These are phyloP conservation scores for Phallus indusiatus DNA, from an alignment of 768 basidiomycete genomes.

Conservation along the genomic window DNA sequence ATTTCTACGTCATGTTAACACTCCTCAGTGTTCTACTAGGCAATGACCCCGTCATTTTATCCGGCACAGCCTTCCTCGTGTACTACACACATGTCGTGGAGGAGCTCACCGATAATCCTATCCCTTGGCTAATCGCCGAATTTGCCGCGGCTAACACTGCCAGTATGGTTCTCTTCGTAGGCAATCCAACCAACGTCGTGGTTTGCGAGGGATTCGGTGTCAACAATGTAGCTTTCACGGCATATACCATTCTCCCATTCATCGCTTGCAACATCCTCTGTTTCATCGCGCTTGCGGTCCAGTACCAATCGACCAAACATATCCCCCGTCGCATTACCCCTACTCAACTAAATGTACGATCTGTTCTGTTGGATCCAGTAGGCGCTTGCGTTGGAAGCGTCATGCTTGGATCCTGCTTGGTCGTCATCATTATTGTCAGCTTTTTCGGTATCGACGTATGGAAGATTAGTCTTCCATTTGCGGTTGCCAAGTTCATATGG, in stretches of 20 bases:
- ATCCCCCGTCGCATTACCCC: conserved; percentile 37
- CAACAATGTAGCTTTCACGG: conserved; percentile 67
- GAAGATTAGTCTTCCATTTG: conserved; percentile 79
- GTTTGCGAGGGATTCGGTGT: conserved; percentile 81
- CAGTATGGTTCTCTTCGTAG: conserved; percentile 57
- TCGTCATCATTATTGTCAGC: conserved; percentile 67
- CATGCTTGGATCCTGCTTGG: conserved; percentile 56
- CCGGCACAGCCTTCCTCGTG: conserved; percentile 81
- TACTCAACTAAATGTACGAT: conserved; percentile 29
- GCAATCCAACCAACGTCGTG: conserved; percentile 92
- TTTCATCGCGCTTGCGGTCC: conserved; percentile 49
- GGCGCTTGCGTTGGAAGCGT: conserved; percentile 68
- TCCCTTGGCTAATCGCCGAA: conserved; percentile 64
- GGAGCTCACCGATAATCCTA: conserved; percentile 34
- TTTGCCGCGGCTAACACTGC: conserved; percentile 74
- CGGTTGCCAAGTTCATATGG: conserved; percentile 55
- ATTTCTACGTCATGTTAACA: conserved; percentile 80
- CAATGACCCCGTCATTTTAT: conserved; percentile 90
- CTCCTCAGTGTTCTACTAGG: conserved; percentile 72
- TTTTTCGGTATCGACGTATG: conserved; percentile 73
- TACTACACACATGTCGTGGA: conserved; percentile 66
- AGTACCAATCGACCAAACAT: conserved; percentile 48
- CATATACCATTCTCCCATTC: conserved; percentile 77
- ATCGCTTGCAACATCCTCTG: conserved; percentile 50
- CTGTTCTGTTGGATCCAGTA: conserved; percentile 60